Evolutionary conservation across 441 rosid species (phyloP).

Genomic region (Adansonia gregorii): DNA sequence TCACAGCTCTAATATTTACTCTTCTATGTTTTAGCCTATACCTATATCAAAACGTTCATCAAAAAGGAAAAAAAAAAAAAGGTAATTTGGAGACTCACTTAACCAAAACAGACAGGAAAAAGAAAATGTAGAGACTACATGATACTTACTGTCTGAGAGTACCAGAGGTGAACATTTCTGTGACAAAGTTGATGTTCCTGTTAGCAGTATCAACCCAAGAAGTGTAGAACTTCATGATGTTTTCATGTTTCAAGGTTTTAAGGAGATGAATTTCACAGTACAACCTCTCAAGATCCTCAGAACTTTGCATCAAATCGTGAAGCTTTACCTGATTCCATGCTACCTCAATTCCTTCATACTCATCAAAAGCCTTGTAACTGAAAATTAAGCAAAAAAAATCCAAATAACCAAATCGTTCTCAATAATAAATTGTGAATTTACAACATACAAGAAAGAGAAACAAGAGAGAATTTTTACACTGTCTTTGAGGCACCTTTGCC

Average conservation of each 20-base stretch:
- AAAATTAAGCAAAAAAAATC: constrained; percentile 13
- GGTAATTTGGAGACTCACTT: not conserved
- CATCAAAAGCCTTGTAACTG: constrained; percentile 75
- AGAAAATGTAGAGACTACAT: not conserved
- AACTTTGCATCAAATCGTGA: constrained; percentile 64
- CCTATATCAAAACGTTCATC: constrained; percentile 33
- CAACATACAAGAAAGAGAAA: constrained; percentile 16
- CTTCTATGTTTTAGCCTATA: constrained; percentile 71
- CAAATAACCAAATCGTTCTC: not conserved
- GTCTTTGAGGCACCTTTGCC: constrained; percentile 80
- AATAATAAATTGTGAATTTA: constrained; percentile 23
- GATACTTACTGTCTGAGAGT: constrained; percentile 73
- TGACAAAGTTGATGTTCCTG: constrained; percentile 72
- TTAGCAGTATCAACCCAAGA: constrained; percentile 77
- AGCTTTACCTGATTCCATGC: constrained; percentile 88
- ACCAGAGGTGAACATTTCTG: constrained; percentile 82
- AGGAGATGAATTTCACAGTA: constrained; percentile 76
- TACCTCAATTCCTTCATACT: constrained; percentile 74
- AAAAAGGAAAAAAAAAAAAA: not conserved
- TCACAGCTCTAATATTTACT: constrained; percentile 73
- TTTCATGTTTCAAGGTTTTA: constrained; percentile 69
- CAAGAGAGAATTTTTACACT: constrained; percentile 50
- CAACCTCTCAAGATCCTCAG: constrained; percentile 70
- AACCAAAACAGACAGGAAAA: constrained; percentile 18
- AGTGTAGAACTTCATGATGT: constrained; percentile 77